A percentile compares a stretch with the other conserved stretches of the same genome.
Evolutionary conservation across 176 grass and related monocot genomes (phyloP).

Genomic region (Oryza officinalis): DNA sequence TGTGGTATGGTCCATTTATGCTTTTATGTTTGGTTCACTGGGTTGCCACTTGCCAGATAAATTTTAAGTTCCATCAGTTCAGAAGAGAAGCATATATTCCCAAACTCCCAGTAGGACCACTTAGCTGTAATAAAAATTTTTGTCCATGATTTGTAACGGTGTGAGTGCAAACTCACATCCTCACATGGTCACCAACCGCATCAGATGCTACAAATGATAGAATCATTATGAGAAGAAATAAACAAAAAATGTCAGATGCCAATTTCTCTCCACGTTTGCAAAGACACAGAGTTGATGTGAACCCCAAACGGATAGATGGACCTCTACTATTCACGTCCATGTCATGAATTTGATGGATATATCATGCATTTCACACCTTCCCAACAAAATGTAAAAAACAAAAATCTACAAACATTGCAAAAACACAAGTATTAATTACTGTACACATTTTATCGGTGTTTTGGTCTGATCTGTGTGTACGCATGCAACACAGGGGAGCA

Average conservation of each 20-base stretch:
- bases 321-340: background rate
- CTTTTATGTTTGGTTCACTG: background rate
- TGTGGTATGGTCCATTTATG: constrained; percentile 3
- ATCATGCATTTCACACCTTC: background rate
- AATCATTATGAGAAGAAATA: background rate
- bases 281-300: background rate
- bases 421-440: background rate
- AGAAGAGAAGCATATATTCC: background rate
- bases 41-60: background rate
- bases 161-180: background rate
- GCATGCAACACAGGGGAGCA: constrained; percentile 52
- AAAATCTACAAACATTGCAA: background rate
- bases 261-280: background rate
- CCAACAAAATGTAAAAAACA: background rate
- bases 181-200: constrained; percentile 12
- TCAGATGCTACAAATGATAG: background rate
- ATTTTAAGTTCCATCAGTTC: background rate
- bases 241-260: background rate
- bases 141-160: background rate
- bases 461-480: background rate
- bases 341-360: background rate
- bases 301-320: background rate
- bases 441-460: background rate
- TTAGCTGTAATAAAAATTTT: background rate
- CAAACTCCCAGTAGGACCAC: background rate